Evolutionary conservation across 139 green algal species (phyloP), one percentile per base, ranked within the genome.

Genomic region (Monoraphidium neglectum): DNA sequence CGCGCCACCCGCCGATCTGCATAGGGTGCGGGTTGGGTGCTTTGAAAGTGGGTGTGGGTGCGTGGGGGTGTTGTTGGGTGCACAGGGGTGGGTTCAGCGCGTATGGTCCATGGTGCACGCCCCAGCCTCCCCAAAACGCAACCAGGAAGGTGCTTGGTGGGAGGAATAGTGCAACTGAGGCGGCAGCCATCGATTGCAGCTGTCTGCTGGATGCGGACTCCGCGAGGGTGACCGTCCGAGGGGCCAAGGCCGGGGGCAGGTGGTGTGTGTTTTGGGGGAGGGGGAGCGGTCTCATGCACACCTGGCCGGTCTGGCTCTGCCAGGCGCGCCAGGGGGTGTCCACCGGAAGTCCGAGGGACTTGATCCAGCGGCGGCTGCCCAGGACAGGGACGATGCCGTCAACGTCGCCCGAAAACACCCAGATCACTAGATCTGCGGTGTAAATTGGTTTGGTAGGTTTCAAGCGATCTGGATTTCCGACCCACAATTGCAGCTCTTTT

Each of bases 331-430:
- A 90, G 12, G 51, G 54, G 24, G 69, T 36, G 36, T 23, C 30
- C 0, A 89, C 57, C 6, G 77, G 70, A 74, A 92, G 81, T 1
- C 73, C 32, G 53, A 94, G 85, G 23, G 4, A 30, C 0, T 65
- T 32, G 37, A 91, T 78, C 90, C 88, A 93, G n/a, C 73, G 65
- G 18, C 87, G 81, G 3, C 82, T 90, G 68, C 88, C 88, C 1
- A 87, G 70, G 56, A 92, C 62, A 28, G 90, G 90, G 53, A 95
- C 84, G 69, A 94, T 94, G 32, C 84, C 89, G 74, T 95, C 90
- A n/a, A 94, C 80, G 64, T 95, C 90, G 4, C 90, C 90, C 37
- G 57, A 82, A 80, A 85, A 95, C 24, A 95, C 79, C 49, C 93
- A 83, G 8, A 95, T 87, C 49, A 78, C 37, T 8, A 94, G 62